These are phyloP conservation scores for Sporothrix phasma DNA, from an alignment of 2,329 filamentous ascomycete species.

Conservation along the genomic window DNA sequence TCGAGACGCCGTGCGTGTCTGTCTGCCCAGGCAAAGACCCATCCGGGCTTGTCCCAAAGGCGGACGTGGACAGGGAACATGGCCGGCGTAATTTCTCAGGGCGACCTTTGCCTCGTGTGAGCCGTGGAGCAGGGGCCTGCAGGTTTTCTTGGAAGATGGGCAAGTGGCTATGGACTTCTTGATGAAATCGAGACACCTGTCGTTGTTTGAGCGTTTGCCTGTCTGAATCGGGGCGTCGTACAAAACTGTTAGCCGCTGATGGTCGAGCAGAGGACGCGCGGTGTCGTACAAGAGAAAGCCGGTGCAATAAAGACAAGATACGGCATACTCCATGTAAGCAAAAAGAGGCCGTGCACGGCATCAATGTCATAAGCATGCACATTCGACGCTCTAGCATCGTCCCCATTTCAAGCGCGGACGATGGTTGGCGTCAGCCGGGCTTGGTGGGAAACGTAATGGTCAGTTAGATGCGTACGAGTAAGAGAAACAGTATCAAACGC, in stretches of 20 bases:
- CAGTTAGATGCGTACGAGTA: too few relatives aligned
- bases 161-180: neutral
- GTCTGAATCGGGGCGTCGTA: neutral
- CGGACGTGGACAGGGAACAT: neutral
- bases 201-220: too few relatives aligned
- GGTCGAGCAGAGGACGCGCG: too few relatives aligned
- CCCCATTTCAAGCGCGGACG: too few relatives aligned
- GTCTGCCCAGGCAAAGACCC: neutral
- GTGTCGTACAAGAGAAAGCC: neutral
- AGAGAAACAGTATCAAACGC: too few relatives aligned
- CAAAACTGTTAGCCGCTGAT: neutral
- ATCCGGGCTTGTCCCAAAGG: neutral
- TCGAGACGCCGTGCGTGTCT: neutral
- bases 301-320: neutral
- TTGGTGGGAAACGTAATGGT: too few relatives aligned
- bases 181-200: neutral
- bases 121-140: neutral
- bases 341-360: too few relatives aligned
- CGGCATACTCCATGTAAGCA: too few relatives aligned
- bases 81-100: neutral
- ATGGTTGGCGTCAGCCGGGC: too few relatives aligned
- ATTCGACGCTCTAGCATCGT: too few relatives aligned
- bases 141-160: neutral
- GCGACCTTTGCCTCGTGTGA: neutral
- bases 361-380: too few relatives aligned